phyloP scores from a whole-genome alignment of 192 early-diverging fungal genomes.

The Coemansia furcata region DNA sequence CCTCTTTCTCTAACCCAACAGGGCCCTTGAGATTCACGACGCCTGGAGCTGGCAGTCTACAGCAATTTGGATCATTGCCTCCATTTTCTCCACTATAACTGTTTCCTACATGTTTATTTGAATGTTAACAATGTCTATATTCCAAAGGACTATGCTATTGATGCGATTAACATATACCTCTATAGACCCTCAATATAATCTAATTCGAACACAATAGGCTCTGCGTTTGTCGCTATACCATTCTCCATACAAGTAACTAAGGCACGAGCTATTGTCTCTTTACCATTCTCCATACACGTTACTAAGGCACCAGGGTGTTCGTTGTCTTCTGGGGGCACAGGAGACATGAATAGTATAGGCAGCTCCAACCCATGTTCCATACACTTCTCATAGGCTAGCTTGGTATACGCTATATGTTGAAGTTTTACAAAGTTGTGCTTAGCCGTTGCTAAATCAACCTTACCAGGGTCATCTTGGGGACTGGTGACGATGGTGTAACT shows the following conservation, averaged over 20 bases:
- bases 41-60: constrained; percentile 21
- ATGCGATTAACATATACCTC: not conserved
- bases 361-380: not conserved
- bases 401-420: not conserved
- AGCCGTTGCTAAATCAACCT: not conserved
- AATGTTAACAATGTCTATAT: not conserved
- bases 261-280: too few species aligned
- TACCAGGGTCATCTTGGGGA: not conserved
- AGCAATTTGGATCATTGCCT: constrained; percentile 43
- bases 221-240: too few species aligned
- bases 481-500: not conserved
- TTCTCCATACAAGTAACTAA: too few species aligned
- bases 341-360: not conserved
- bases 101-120: not conserved
- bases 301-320: not conserved
- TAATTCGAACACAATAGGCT: not conserved
- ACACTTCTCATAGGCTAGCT: not conserved
- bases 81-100: constrained; percentile 18
- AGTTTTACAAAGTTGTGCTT: not conserved
- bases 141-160: not conserved
- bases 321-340: not conserved
- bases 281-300: too few species aligned
- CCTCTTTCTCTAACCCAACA: constrained; percentile 8
- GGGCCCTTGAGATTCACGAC: constrained; percentile 25
- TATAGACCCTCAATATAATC: not conserved